Percentiles rank a stretch among this genome's conserved stretches.
phyloP scores from a whole-genome alignment of 306 rosid species.

The Sophora flavescens region DNA sequence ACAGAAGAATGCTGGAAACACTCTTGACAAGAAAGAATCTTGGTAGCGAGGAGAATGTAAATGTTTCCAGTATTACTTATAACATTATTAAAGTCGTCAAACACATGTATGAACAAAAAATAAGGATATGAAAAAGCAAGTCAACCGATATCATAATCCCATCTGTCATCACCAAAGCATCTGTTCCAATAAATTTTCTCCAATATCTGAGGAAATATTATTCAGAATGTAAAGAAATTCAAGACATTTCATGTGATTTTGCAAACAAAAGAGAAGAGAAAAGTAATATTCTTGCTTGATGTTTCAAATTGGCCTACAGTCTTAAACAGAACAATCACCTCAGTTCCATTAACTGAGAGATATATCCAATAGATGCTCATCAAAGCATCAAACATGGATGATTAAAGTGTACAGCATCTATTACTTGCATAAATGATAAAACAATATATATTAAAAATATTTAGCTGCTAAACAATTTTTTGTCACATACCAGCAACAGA shows the following conservation, averaged over 20 bases:
- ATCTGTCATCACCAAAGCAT: slow-evolving; percentile 5
- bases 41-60: neutral
- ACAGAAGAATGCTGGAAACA: neutral
- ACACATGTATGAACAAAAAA: neutral
- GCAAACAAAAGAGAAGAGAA: neutral
- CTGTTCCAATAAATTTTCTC: neutral
- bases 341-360: neutral
- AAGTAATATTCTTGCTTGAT: neutral
- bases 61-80: neutral
- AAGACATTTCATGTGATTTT: neutral
- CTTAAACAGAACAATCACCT: neutral
- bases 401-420: neutral
- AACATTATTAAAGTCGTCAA: neutral
- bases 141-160: neutral
- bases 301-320: slow-evolving; percentile 6
- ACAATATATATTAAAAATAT: neutral
- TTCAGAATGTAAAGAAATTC: neutral
- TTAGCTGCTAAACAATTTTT: neutral
- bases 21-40: neutral
- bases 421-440: neutral
- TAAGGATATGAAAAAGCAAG: neutral
- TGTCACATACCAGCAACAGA: neutral
- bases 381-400: neutral
- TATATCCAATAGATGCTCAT: neutral
- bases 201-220: neutral